phyloP scores from a whole-genome alignment of 495 filamentous ascomycete species.

The Aspergillus bridgeri region DNA sequence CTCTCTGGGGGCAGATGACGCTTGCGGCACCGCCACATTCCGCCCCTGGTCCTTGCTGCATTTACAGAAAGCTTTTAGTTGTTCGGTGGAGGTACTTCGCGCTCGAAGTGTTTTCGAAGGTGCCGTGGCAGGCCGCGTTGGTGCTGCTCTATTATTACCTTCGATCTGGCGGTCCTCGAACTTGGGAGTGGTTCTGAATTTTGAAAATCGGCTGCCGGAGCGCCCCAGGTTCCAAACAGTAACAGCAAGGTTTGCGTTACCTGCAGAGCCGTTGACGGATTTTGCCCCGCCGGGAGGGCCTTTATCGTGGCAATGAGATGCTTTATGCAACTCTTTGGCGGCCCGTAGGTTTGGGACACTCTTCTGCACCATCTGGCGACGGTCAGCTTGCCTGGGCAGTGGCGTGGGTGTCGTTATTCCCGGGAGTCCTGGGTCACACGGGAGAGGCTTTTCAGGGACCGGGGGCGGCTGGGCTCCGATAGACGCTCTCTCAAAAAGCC shows the following conservation, averaged over 20 bases:
- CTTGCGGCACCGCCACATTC: conserved; percentile 10
- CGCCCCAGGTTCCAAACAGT: background rate
- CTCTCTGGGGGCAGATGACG: conserved; percentile 5
- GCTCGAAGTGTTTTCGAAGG: conserved; percentile 27
- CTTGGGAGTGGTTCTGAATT: conserved; percentile 22
- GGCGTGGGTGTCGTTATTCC: conserved; percentile 8
- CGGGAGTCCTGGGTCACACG: conserved; percentile 26
- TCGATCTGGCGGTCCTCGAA: conserved; percentile 10
- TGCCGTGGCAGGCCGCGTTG: conserved; percentile 27
- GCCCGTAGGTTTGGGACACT: conserved; percentile 20
- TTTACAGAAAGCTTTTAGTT: conserved; percentile 23
- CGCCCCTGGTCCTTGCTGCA: conserved; percentile 19
- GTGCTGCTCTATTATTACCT: conserved; percentile 9
- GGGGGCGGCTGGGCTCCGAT: conserved; percentile 1
- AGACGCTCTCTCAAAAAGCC: conserved; percentile 23
- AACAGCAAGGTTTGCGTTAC: background rate
- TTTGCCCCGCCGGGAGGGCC: background rate
- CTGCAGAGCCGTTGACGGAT: background rate
- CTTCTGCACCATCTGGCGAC: conserved; percentile 17
- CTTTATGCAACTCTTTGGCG: background rate
- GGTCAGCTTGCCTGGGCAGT: conserved; percentile 9
- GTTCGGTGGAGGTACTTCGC: conserved; percentile 29
- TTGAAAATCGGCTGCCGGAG: conserved; percentile 30
- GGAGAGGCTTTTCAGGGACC: conserved; percentile 33
- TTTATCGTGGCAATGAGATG: background rate